Percentiles rank a stretch among this genome's conserved stretches.
Conservation (phyloP, 75 land plant genomes). For the Pinus tabuliformis region DNA sequence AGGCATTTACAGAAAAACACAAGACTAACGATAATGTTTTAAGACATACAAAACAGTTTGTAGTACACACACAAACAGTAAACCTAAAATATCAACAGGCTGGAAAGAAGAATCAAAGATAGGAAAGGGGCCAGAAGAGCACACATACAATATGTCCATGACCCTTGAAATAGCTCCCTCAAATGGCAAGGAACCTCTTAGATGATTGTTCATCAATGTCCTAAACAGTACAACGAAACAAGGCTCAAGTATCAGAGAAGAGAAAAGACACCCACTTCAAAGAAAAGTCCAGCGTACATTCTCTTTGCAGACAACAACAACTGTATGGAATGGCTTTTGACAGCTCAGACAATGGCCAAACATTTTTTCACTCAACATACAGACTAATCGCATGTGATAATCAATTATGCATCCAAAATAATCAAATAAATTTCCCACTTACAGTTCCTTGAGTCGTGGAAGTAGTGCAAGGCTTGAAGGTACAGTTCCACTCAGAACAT, state of each 20-base stretch:
- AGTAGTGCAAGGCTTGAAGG: slow-evolving; percentile 11
- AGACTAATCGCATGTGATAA: background rate
- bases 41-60: background rate
- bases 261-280: background rate
- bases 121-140: background rate
- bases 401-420: background rate
- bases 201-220: slow-evolving; percentile 5
- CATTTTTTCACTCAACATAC: background rate
- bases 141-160: slow-evolving; percentile 6
- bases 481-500: slow-evolving; percentile 8
- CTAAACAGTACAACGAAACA: background rate
- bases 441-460: slow-evolving; percentile 10
- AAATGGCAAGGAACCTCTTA: slow-evolving; percentile 7
- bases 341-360: no score
- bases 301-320: background rate
- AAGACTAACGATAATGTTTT: background rate
- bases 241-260: background rate
- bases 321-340: no score
- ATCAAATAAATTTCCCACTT: slow-evolving; percentile 1
- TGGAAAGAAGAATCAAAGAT: background rate
- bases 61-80: background rate
- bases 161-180: slow-evolving; percentile 6
- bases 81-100: background rate
- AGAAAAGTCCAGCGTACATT: background rate
- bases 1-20: background rate